Conservation (phyloP, 169 alveolate species). For the Theileria orientalis region DNA sequence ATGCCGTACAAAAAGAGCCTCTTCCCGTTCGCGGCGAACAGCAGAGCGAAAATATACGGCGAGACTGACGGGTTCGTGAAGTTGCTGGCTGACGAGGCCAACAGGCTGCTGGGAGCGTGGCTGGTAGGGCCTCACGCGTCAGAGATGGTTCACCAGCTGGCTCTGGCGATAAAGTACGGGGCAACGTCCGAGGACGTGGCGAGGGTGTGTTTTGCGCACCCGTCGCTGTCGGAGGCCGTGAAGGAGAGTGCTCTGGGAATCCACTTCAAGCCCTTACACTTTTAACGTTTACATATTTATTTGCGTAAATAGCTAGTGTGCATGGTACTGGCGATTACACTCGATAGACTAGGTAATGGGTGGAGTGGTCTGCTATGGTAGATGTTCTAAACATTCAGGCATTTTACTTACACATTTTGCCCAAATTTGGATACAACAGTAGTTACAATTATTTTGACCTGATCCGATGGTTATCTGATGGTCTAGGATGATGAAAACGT, state of each 20-base stretch:
- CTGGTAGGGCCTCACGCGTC: constrained; percentile 96
- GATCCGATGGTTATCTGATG: too few species aligned
- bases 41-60: constrained; percentile 92
- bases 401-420: too few species aligned
- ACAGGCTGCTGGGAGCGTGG: constrained; percentile 96
- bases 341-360: too few species aligned
- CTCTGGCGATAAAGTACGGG: constrained; percentile 91
- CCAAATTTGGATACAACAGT: too few species aligned
- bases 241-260: constrained; percentile 94
- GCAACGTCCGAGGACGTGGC: constrained; percentile 94
- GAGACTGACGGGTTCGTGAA: constrained; percentile 94
- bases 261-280: constrained; percentile 90
- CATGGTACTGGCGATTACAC: too few species aligned
- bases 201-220: constrained; percentile 97
- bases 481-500: too few species aligned
- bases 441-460: too few species aligned
- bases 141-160: constrained; percentile 93
- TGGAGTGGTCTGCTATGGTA: too few species aligned
- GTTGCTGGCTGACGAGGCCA: constrained; percentile 82
- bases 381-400: too few species aligned
- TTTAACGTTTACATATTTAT: constrained; percentile 14
- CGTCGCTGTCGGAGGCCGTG: constrained; percentile 96
- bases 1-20: constrained; percentile 85
- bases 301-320: too few species aligned
- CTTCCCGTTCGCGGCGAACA: constrained; percentile 95